These are phyloP conservation scores for Mycena pura DNA, from an alignment of 768 basidiomycete species.

Conservation along the genomic window DNA sequence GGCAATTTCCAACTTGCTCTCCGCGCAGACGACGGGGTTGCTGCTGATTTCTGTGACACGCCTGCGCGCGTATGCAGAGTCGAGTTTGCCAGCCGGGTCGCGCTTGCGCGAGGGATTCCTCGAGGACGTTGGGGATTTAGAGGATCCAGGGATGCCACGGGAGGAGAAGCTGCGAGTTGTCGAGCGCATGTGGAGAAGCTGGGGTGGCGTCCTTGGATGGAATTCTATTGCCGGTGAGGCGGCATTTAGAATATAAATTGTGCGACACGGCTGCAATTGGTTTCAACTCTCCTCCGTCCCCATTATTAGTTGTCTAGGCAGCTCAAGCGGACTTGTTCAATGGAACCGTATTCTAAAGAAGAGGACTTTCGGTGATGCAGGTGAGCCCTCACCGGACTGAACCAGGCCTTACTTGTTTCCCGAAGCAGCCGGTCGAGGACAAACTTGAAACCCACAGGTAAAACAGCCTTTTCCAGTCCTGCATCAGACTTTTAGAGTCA, in stretches of 20 bases:
- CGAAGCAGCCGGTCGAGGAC: too few species aligned
- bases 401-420: too few species aligned
- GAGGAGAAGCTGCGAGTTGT: constrained; percentile 80
- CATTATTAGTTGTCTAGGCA: too few species aligned
- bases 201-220: constrained; percentile 78
- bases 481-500: too few species aligned
- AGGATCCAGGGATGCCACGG: constrained; percentile 71
- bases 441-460: too few species aligned
- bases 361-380: too few species aligned
- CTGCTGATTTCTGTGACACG: constrained; percentile 74
- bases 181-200: constrained; percentile 89
- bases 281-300: too few species aligned
- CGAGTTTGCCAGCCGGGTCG: constrained; percentile 60
- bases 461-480: too few species aligned
- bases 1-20: constrained; percentile 38
- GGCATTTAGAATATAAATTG: not conserved
- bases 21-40: constrained; percentile 73
- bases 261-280: too few species aligned
- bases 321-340: too few species aligned
- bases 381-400: too few species aligned
- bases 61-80: constrained; percentile 69
- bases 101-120: constrained; percentile 79
- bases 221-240: constrained; percentile 31
- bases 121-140: constrained; percentile 83
- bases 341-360: too few species aligned